Base-by-base conservation (phyloP, 345 rosid genomes). In the Jatropha curcas region DNA sequence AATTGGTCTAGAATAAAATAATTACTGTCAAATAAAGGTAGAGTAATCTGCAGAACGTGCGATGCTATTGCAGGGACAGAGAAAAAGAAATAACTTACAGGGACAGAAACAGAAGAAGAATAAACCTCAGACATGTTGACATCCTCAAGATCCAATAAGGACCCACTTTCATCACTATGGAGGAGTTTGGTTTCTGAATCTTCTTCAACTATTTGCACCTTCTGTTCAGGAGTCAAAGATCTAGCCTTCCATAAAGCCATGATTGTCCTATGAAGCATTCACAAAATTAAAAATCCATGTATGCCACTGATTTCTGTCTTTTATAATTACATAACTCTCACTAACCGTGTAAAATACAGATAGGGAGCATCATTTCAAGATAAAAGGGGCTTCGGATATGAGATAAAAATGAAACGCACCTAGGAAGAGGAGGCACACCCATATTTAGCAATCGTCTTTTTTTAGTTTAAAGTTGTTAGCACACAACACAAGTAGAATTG, bases 241-340 rank as follows among this genome's bases (percentile, higher is more conserved):
- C 93, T 87, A 62, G 97, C 97, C 82, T 89, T 92, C 96, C 99
- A 92, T 41, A 95, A 83, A 73, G 98, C 99, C 96, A 90, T 92
- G 81, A 95, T 92, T 70, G 99, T 92, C 88, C 99, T 95, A 68
- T 58, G 70, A 73, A 74, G 6, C 3, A 39, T 4, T 34, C 57
- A 60, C 48, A 60, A 30, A 27, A 22, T 9, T 58, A 16, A 1
- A 75, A 71, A 57, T 70, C 22, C 63, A 61, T 28, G 34, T 17
- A 22, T 50, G 67, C 39, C 70, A 55, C 5, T 53, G 31, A 22
- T 45, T 57, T 55, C 10, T 31, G 4, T 31, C 58, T 30, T 31
- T 45, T 65, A 31, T 22, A 46, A 25, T 17, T 19, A 50, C 27
- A 27, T 5, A 61, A 31, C 8, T 59, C 39, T 48, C 22, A 28